A percentile compares a stretch with the other conserved stretches of the same genome.
Evolutionary conservation across 495 filamentous ascomycete genomes (phyloP).

Genomic region (Trichodelitschia bisporula): DNA sequence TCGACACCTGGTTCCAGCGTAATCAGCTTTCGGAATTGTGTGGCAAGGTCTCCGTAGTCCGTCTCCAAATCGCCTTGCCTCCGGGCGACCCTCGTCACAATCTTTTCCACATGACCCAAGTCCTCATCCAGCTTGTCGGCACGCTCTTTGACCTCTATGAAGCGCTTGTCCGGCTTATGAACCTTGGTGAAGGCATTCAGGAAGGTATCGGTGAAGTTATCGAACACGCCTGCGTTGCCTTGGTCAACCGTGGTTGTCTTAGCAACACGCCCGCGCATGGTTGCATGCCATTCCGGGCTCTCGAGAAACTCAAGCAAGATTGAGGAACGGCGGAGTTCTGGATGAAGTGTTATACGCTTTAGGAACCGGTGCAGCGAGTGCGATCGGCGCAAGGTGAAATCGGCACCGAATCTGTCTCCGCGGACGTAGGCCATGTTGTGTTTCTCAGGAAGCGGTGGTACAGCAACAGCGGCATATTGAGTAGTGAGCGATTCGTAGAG

Average conservation of each 20-base stretch:
- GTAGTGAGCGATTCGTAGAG: conserved; percentile 70
- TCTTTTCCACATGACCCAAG: conserved; percentile 76
- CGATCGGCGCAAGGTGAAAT: conserved; percentile 77
- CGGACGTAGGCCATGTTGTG: conserved; percentile 97
- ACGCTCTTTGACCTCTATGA: conserved; percentile 82
- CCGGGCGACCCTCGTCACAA: conserved; percentile 67
- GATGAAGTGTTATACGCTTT: conserved; percentile 65
- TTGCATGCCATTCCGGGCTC: conserved; percentile 82
- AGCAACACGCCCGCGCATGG: conserved; percentile 53
- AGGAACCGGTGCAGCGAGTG: conserved; percentile 86
- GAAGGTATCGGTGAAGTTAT: conserved; percentile 85
- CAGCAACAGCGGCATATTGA: conserved; percentile 76
- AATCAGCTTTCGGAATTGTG: conserved; percentile 82
- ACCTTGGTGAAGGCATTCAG: conserved; percentile 94
- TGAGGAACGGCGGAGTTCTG: conserved; percentile 58
- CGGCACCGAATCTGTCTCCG: conserved; percentile 78
- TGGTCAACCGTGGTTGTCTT: conserved; percentile 31
- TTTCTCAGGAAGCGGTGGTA: conserved; percentile 90
- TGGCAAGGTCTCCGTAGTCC: conserved; percentile 71
- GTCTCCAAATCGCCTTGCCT: conserved; percentile 72
- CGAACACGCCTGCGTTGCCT: conserved; percentile 46
- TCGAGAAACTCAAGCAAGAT: conserved; percentile 80
- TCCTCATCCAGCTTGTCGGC: conserved; percentile 92
- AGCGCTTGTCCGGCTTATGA: conserved; percentile 82
- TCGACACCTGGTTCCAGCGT: conserved; percentile 76